Base-by-base conservation (phyloP, 441 rosid genomes). In the Capsella rubella region DNA sequence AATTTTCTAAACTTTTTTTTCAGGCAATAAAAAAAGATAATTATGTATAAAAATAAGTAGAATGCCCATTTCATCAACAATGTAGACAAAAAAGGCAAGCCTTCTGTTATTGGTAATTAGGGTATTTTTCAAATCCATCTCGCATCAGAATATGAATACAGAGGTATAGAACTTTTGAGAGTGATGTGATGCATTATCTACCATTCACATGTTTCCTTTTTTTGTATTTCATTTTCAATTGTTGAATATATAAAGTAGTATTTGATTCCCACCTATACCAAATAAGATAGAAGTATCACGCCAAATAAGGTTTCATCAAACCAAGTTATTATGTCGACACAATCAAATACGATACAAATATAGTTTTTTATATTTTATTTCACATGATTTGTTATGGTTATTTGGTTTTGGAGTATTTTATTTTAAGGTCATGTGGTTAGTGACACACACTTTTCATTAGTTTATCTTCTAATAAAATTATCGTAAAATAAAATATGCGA, bases 181-280 rank as follows among this genome's bases (percentile, higher is more conserved):
- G 39, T 43, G 76, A 18, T 49, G 39, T 43, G 76, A 18, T 49
- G 40, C 61, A 67, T 58, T 21, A 59, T 2, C 37, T 74, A 66
- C 72, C 61, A 68, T 42, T 45, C 54, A 51, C 72, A 52, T 67
- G 37, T 60, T 58, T 59, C 8, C 47, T 10, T 25, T 34, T 34
- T 34, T 34, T 6, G 25, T 34, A 6, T 34, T 67, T 42, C 29
- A 51, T 52, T 21, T 21, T 14, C 39, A 18, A 50, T 49, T 65
- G 21, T 53, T 43, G 6, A n/a, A 43, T n/a, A 25, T n/a, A 27
- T 9, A 34, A 46, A 32, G 28, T 37, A 15, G 13, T 8, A 9
- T 56, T 66, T 53, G 63, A 42, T 67, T 37, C 57, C 57, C 57
- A 61, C 73, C 78, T 59, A 67, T 32, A 37, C 11, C 0, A 21